Percentiles rank a stretch among this genome's conserved stretches.
Conservation (phyloP, 108 stramenopile genomes). For the Pseudonitzschia multistriata region DNA sequence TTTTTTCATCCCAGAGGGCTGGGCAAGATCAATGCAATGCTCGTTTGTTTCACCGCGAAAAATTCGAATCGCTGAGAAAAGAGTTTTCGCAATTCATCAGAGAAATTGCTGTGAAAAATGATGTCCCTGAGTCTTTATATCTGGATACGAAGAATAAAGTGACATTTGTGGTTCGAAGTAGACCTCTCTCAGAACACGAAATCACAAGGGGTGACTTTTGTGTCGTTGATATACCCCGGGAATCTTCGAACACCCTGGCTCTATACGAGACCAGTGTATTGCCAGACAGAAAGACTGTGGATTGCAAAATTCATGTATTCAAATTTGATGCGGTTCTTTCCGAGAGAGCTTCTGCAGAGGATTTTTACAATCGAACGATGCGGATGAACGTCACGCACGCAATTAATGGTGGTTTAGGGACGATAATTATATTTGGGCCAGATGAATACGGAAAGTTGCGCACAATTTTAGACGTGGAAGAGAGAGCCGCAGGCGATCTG, state of each 20-base stretch:
- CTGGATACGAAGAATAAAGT: neutral
- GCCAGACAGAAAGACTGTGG: conserved; percentile 14
- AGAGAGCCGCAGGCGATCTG: conserved; percentile 22
- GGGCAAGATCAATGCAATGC: conserved; percentile 13
- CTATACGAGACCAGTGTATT: conserved; percentile 27
- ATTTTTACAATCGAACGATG: conserved; percentile 18
- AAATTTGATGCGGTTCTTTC: conserved; percentile 27
- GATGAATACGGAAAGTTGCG: conserved; percentile 23
- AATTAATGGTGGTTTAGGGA: conserved; percentile 19
- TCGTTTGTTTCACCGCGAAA: conserved; percentile 8
- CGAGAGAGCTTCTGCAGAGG: conserved; percentile 13
- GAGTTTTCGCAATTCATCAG: conserved; percentile 13
- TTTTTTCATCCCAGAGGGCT: neutral
- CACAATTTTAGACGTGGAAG: conserved; percentile 15
- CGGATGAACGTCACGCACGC: conserved; percentile 17
- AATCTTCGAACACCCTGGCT: conserved; percentile 10
- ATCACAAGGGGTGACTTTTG: conserved; percentile 18
- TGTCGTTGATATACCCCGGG: conserved; percentile 20
- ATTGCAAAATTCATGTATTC: conserved; percentile 16
- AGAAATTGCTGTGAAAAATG: neutral
- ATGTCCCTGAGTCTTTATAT: neutral
- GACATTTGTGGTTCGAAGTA: conserved; percentile 20
- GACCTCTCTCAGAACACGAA: conserved; percentile 23
- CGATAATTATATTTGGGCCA: conserved; percentile 20
- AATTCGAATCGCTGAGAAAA: conserved; percentile 16